Evolutionary conservation across 2,329 filamentous ascomycete species (phyloP).

Genomic region (Bertia moriformis): DNA sequence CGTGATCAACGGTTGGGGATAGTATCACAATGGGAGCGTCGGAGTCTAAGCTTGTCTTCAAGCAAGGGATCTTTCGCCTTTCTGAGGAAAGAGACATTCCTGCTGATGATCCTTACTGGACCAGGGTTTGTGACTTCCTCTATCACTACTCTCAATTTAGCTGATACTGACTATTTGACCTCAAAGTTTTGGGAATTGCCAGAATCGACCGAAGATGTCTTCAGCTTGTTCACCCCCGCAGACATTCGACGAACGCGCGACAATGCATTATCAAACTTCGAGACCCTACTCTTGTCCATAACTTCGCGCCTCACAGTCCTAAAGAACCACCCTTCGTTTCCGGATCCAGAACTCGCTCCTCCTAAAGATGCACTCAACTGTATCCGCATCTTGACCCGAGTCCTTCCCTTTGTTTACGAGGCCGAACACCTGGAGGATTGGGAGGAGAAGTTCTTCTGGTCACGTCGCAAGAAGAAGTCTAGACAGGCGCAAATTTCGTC

Average conservation of each 20-base stretch:
- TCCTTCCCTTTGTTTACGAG: constrained; percentile 87
- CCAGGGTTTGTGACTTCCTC: constrained; percentile 48
- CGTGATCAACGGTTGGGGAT: no score
- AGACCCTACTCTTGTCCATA: constrained; percentile 72
- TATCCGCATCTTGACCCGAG: constrained; percentile 73
- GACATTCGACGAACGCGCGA: constrained; percentile 83
- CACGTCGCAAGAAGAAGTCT: constrained; percentile 55
- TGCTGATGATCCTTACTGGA: constrained; percentile 83
- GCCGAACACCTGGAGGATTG: constrained; percentile 67
- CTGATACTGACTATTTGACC: background rate
- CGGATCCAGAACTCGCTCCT: constrained; percentile 67
- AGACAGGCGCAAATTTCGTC: constrained; percentile 43
- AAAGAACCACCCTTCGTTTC: constrained; percentile 80
- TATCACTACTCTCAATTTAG: background rate
- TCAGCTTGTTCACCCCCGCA: constrained; percentile 80
- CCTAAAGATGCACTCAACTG: constrained; percentile 88
- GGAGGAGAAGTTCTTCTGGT: constrained; percentile 94
- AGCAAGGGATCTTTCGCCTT: constrained; percentile 91
- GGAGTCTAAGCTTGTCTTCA: constrained; percentile 97
- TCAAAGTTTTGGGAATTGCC: constrained; percentile 88
- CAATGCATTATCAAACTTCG: constrained; percentile 70
- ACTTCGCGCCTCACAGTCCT: constrained; percentile 71
- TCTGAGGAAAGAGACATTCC: constrained; percentile 83
- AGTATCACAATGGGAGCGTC: constrained; percentile 74
- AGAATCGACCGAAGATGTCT: constrained; percentile 88